Percentiles rank a stretch among this genome's conserved stretches.
Conservation (phyloP, 2,329 filamentous ascomycete species). For the Pyrenochaeta sp. region DNA sequence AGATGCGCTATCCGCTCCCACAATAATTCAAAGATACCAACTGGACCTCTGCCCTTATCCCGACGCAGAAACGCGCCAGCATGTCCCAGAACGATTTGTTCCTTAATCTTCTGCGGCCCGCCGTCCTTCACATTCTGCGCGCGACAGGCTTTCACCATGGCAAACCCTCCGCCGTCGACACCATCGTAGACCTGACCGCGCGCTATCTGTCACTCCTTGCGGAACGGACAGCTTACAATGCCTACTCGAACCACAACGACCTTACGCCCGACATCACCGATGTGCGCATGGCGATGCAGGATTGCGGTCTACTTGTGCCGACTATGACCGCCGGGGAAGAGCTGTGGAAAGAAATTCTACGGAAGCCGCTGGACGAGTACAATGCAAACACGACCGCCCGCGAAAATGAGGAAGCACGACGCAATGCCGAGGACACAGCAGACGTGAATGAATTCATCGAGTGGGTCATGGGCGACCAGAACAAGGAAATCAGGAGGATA, state of each 20-base stretch:
- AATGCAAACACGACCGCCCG: conserved; percentile 51
- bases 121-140: conserved; percentile 88
- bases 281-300: conserved; percentile 84
- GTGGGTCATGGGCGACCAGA: conserved; percentile 79
- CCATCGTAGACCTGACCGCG: conserved; percentile 84
- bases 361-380: conserved; percentile 55
- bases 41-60: conserved; percentile 26
- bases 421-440: conserved; percentile 75
- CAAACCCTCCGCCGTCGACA: conserved; percentile 82
- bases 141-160: conserved; percentile 89
- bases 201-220: conserved; percentile 82
- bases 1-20: conserved; percentile 34
- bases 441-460: conserved; percentile 80
- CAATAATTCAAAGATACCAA: conserved; percentile 22
- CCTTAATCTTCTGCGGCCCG: conserved; percentile 84
- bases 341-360: conserved; percentile 64
- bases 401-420: conserved; percentile 53
- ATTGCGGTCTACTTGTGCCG: conserved; percentile 77
- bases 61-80: conserved; percentile 21
- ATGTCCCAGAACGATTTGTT: conserved; percentile 61
- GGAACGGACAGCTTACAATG: conserved; percentile 74
- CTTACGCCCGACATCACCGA: conserved; percentile 74
- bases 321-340: conserved; percentile 74
- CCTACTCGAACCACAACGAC: conserved; percentile 73
- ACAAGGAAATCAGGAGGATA: conserved; percentile 82